These are phyloP conservation scores for Talaromyces sp. DNA, from an alignment of 2,329 filamentous ascomycete species.

Conservation along the genomic window DNA sequence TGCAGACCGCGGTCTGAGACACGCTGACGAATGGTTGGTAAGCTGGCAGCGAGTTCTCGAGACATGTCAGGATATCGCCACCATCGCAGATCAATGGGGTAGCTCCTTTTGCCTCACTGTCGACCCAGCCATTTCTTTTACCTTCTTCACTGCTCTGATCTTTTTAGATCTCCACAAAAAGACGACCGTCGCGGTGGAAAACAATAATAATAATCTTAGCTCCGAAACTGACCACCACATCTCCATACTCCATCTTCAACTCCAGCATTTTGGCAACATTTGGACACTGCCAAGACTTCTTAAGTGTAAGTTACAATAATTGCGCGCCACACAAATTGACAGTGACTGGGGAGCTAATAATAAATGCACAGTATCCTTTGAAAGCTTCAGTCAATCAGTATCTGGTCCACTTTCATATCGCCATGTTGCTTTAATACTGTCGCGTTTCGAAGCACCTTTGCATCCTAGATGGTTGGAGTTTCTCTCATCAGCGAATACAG, in stretches of 20 bases:
- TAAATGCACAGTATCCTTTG: constrained; percentile 5
- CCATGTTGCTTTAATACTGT: constrained; percentile 11
- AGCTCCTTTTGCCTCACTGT: constrained; percentile 23
- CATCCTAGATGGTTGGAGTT: constrained; percentile 13
- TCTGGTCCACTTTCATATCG: constrained; percentile 8
- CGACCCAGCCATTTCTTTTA: constrained; percentile 32
- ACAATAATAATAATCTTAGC: background rate
- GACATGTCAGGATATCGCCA: constrained; percentile 26
- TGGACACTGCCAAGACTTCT: constrained; percentile 16
- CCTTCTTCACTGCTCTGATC: constrained; percentile 24
- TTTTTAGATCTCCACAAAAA: constrained; percentile 24
- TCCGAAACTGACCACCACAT: constrained; percentile 13
- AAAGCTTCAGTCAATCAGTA: constrained; percentile 12
- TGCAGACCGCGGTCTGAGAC: constrained; percentile 17
- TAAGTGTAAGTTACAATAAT: background rate
- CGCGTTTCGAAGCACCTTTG: constrained; percentile 14
- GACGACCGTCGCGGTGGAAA: constrained; percentile 2
- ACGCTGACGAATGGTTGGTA: constrained; percentile 20
- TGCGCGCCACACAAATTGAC: background rate
- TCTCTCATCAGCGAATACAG: too few species aligned
- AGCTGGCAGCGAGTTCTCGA: constrained; percentile 27
- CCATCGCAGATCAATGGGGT: constrained; percentile 28
- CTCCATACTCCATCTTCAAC: constrained; percentile 17
- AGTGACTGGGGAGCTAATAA: background rate
- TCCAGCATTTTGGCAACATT: constrained; percentile 19